Evolutionary conservation across 345 rosid genomes (phyloP).

Genomic region (Raphanus sativus): DNA sequence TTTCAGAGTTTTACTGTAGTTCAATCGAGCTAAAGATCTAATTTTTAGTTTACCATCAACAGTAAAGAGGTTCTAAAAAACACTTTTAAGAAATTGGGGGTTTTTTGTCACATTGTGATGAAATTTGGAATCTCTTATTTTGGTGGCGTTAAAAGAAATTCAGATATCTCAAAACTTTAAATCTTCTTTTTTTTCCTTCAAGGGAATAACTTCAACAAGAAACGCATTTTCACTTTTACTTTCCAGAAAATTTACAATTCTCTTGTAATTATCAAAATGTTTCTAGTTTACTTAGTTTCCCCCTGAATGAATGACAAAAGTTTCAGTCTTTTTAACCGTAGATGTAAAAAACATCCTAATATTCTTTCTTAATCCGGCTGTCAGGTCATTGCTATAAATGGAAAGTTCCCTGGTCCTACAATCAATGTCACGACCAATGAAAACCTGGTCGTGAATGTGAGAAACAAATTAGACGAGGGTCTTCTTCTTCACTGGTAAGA

Average conservation of each 20-base stretch:
- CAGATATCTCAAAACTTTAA: conserved; percentile 29
- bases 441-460: conserved; percentile 79
- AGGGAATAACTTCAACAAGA: neutral
- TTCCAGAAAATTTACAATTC: conserved; percentile 2
- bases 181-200: neutral
- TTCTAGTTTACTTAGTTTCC: neutral
- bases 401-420: conserved; percentile 87
- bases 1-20: neutral
- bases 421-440: conserved; percentile 89
- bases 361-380: conserved; percentile 17
- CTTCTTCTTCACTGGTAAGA: conserved; percentile 87
- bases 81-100: no score
- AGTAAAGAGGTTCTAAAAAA: neutral
- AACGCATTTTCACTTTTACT: conserved; percentile 13
- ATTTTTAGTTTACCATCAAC: conserved; percentile 6
- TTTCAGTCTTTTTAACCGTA: conserved; percentile 22
- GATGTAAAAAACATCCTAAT: conserved; percentile 43
- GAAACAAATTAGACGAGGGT: conserved; percentile 81
- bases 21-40: conserved; percentile 19
- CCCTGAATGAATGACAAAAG: conserved; percentile 14
- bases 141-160: conserved; percentile 14
- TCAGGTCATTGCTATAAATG: conserved; percentile 95
- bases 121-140: conserved; percentile 26
- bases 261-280: neutral
- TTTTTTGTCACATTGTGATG: neutral